phyloP scores from a whole-genome alignment of 2,329 filamentous ascomycete species.

The Aspergillus unguis region DNA sequence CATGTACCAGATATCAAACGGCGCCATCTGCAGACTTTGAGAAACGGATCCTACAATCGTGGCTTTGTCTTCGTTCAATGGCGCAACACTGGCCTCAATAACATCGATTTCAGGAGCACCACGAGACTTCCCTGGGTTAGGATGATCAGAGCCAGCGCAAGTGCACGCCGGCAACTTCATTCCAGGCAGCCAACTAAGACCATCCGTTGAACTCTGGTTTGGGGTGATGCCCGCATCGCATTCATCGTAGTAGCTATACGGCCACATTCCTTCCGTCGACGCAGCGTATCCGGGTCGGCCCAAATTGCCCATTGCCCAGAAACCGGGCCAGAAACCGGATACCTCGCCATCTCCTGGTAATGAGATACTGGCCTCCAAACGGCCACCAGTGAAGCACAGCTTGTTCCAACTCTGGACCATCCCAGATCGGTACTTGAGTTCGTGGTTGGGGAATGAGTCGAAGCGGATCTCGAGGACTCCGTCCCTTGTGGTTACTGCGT shows the following conservation, averaged over 20 bases:
- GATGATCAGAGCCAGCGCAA: slow-evolving; percentile 63
- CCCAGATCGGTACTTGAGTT: slow-evolving; percentile 65
- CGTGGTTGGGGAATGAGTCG: slow-evolving; percentile 63
- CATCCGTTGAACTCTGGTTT: slow-evolving; percentile 67
- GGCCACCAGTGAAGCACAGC: slow-evolving; percentile 68
- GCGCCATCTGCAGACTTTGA: slow-evolving; percentile 65
- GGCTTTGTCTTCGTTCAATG: slow-evolving; percentile 47
- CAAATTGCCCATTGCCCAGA: slow-evolving; percentile 73
- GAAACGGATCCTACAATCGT: slow-evolving; percentile 61
- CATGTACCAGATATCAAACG: slow-evolving; percentile 68
- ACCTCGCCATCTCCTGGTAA: slow-evolving; percentile 65
- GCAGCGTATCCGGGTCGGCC: slow-evolving; percentile 66
- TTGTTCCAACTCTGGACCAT: slow-evolving; percentile 75
- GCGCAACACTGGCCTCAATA: slow-evolving; percentile 62
- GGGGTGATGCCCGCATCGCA: slow-evolving; percentile 70
- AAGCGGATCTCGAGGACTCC: slow-evolving; percentile 64
- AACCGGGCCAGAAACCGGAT: slow-evolving; percentile 70
- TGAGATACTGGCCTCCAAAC: slow-evolving; percentile 67
- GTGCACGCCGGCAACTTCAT: slow-evolving; percentile 69
- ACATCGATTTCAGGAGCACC: slow-evolving; percentile 70
- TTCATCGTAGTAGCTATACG: slow-evolving; percentile 66
- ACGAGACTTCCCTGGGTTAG: slow-evolving; percentile 61
- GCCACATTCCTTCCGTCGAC: slow-evolving; percentile 71
- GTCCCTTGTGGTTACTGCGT: slow-evolving; percentile 60
- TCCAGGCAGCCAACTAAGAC: slow-evolving; percentile 64